Conservation (phyloP, 1,284 basidiomycete genomes). For the Ganoderma meredithae region DNA sequence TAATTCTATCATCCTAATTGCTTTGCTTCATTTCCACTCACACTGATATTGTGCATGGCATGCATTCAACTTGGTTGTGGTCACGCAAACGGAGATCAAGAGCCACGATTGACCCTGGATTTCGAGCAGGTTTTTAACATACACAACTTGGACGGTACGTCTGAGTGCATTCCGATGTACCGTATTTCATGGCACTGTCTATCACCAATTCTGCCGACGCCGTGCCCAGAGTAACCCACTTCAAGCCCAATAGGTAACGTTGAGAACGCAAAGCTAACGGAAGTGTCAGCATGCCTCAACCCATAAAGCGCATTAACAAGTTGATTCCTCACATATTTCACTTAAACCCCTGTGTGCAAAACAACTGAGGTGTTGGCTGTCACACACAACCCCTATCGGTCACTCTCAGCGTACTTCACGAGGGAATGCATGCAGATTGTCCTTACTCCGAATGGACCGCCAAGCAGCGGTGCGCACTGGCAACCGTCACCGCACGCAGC, state of each 20-base stretch:
- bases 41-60: not conserved
- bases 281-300: not conserved
- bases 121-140: not conserved
- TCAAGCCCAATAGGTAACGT: not conserved
- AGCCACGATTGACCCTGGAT: not conserved
- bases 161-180: not conserved
- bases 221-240: not conserved
- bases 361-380: not conserved
- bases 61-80: not conserved
- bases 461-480: constrained; percentile 7
- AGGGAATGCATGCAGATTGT: not conserved
- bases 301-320: not conserved
- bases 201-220: not conserved
- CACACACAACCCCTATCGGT: not conserved
- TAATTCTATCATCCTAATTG: constrained; percentile 43
- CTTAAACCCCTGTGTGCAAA: not conserved
- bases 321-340: not conserved
- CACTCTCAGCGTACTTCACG: not conserved
- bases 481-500: not conserved
- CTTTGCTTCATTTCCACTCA: constrained; percentile 23
- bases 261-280: not conserved
- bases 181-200: not conserved
- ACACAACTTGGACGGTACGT: not conserved
- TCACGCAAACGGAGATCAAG: not conserved
- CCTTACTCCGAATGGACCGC: not conserved